Conservation (phyloP, 2,329 filamentous ascomycete genomes). For the Aspergillus sp. region DNA sequence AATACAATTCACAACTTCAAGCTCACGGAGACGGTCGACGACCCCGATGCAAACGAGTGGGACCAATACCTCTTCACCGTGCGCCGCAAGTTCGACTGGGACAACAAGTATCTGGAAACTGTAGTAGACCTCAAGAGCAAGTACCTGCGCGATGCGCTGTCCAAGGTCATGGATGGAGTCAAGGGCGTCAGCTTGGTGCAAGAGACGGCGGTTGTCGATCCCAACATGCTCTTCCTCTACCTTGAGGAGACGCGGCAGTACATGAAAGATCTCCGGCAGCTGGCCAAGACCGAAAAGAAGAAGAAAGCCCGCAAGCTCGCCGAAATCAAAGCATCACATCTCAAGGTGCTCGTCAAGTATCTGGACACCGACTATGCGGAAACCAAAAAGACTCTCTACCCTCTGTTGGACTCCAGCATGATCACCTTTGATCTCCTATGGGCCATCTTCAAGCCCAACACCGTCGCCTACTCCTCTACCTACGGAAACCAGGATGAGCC, state of each 20-base stretch:
- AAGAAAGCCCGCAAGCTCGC: constrained; percentile 43
- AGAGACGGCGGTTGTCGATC: constrained; percentile 72
- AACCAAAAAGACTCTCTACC: constrained; percentile 76
- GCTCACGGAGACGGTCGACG: constrained; percentile 65
- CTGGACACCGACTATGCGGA: constrained; percentile 79
- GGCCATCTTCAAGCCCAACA: constrained; percentile 87
- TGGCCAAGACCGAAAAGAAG: constrained; percentile 60
- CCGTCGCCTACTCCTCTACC: constrained; percentile 73
- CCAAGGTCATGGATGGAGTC: constrained; percentile 71
- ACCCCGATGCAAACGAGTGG: constrained; percentile 66
- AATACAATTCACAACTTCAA: constrained; percentile 65
- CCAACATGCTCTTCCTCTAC: constrained; percentile 73
- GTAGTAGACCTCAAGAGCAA: constrained; percentile 85
- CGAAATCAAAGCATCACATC: constrained; percentile 44
- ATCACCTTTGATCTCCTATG: constrained; percentile 88
- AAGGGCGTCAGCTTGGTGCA: constrained; percentile 79
- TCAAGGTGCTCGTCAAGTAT: constrained; percentile 74
- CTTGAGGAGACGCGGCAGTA: constrained; percentile 71
- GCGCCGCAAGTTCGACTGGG: constrained; percentile 77
- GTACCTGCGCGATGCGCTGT: constrained; percentile 68
- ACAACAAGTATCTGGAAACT: constrained; percentile 75
- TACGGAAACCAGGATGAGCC: constrained; percentile 77
- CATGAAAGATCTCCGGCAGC: constrained; percentile 65
- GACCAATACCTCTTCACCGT: constrained; percentile 83
- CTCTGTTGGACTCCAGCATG: constrained; percentile 75